phyloP scores from a whole-genome alignment of 1,284 basidiomycete species.

The Ustilago nuda region DNA sequence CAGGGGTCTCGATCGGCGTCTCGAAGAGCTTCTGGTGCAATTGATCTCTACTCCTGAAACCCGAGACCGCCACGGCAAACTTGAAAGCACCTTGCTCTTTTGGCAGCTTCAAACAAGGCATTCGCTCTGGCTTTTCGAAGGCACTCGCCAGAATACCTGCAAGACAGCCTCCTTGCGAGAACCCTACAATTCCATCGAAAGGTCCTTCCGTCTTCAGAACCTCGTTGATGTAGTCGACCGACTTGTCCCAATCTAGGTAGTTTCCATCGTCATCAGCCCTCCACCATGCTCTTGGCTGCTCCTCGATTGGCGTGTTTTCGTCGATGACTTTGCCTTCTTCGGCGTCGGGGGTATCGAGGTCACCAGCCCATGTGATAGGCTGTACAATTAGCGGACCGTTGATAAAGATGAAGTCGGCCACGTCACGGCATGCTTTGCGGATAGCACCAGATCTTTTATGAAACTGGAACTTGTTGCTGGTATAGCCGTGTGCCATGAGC shows the following conservation, averaged over 20 bases:
- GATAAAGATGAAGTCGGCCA: constrained; percentile 65
- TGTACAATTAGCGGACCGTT: constrained; percentile 65
- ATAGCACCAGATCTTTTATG: constrained; percentile 58
- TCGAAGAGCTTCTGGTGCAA: constrained; percentile 56
- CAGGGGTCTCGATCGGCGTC: constrained; percentile 58
- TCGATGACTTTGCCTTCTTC: constrained; percentile 49
- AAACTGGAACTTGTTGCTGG: constrained; percentile 63
- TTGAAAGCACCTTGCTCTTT: constrained; percentile 49
- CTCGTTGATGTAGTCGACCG: constrained; percentile 57
- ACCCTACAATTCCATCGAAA: constrained; percentile 66
- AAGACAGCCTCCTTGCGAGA: constrained; percentile 63
- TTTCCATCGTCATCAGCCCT: constrained; percentile 51
- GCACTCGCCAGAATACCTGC: constrained; percentile 60
- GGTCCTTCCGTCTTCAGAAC: constrained; percentile 58
- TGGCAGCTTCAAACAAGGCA: constrained; percentile 50
- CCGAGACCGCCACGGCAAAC: constrained; percentile 65
- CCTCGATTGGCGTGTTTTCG: constrained; percentile 62
- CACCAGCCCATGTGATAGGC: constrained; percentile 55
- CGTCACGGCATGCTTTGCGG: constrained; percentile 62
- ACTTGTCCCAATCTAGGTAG: constrained; percentile 60
- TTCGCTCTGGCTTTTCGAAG: constrained; percentile 57
- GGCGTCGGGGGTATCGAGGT: constrained; percentile 56
- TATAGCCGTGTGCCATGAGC: constrained; percentile 67
- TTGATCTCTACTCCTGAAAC: constrained; percentile 59
- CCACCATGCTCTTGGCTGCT: constrained; percentile 68